These are phyloP conservation scores for Euphorbia schlechtendalii DNA, from an alignment of 441 rosid genomes.

Conservation along the genomic window DNA sequence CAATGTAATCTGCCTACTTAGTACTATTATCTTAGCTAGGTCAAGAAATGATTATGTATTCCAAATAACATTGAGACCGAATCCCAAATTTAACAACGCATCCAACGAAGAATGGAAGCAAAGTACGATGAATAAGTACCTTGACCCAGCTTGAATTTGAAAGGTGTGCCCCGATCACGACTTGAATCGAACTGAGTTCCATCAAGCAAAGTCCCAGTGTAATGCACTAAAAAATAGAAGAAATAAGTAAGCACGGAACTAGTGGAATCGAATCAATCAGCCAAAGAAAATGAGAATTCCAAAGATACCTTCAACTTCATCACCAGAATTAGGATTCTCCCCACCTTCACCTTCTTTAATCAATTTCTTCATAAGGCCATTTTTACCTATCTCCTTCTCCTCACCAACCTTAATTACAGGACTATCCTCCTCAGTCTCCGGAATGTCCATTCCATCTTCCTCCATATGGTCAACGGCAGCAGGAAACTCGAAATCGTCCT, in stretches of 20 bases:
- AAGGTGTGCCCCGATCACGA: conserved; percentile 66
- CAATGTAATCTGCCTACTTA: no score
- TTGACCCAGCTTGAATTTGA: conserved; percentile 91
- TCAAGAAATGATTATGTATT: no score
- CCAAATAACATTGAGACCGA: no score
- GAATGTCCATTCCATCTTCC: conserved; percentile 2
- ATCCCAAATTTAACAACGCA: no score
- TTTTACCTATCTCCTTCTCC: conserved; percentile 60
- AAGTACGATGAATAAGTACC: conserved; percentile 17
- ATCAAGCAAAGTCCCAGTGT: conserved; percentile 79
- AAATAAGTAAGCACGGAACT: no score
- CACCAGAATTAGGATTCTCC: conserved; percentile 60
- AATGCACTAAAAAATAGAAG: conserved; percentile 49
- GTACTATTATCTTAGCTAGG: no score
- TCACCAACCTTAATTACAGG: conserved; percentile 47
- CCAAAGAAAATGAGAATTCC: not conserved
- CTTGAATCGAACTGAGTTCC: conserved; percentile 86
- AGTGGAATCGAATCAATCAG: no score
- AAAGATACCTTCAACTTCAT: conserved; percentile 64
- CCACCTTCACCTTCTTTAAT: conserved; percentile 56
- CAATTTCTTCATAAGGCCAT: conserved; percentile 65
- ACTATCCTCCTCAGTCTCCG: conserved; percentile 25
- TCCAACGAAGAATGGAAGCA: no score
- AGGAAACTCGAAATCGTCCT: conserved; percentile 56
- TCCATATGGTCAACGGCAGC: not conserved